These are phyloP conservation scores for Micromonas pusilla DNA, from an alignment of 139 green algal species.

Conservation along the genomic window DNA sequence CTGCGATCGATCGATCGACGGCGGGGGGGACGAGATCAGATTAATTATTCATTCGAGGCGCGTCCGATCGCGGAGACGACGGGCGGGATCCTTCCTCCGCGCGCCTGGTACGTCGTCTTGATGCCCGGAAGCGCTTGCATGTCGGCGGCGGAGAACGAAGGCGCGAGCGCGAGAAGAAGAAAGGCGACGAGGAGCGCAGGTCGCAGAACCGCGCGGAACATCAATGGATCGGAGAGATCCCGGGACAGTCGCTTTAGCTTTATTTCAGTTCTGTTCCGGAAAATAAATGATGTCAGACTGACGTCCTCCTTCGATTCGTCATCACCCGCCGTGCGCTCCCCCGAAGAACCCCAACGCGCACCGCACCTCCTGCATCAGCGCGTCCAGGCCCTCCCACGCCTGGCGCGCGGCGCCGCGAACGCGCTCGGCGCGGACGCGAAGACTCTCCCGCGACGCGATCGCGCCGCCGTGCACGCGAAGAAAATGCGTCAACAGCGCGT, in stretches of 20 bases:
- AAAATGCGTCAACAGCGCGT: slow-evolving; percentile 44
- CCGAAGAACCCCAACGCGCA: slow-evolving; percentile 68
- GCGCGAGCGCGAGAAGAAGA: not conserved
- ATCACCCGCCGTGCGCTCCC: not conserved
- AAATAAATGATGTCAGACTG: too few species aligned
- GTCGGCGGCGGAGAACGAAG: too few species aligned
- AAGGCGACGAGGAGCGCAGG: not conserved
- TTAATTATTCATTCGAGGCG: too few species aligned
- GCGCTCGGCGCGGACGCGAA: slow-evolving; percentile 36
- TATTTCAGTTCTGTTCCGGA: not conserved
- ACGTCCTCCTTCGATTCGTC: too few species aligned
- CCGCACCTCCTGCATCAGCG: slow-evolving; percentile 23
- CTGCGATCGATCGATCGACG: too few species aligned
- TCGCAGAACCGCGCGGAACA: not conserved
- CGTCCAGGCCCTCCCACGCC: slow-evolving; percentile 1
- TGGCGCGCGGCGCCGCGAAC: slow-evolving; percentile 41
- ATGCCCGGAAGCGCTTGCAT: not conserved
- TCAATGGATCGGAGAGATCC: not conserved
- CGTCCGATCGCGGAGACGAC: too few species aligned
- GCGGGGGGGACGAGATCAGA: too few species aligned
- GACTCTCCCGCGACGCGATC: slow-evolving; percentile 42
- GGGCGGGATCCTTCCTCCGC: too few species aligned
- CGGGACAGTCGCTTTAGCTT: too few species aligned
- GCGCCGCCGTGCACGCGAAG: slow-evolving; percentile 54
- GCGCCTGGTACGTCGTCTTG: not conserved